These are phyloP conservation scores for Rachicladosporium sp. DNA, from an alignment of 2,329 filamentous ascomycete genomes.

Conservation along the genomic window DNA sequence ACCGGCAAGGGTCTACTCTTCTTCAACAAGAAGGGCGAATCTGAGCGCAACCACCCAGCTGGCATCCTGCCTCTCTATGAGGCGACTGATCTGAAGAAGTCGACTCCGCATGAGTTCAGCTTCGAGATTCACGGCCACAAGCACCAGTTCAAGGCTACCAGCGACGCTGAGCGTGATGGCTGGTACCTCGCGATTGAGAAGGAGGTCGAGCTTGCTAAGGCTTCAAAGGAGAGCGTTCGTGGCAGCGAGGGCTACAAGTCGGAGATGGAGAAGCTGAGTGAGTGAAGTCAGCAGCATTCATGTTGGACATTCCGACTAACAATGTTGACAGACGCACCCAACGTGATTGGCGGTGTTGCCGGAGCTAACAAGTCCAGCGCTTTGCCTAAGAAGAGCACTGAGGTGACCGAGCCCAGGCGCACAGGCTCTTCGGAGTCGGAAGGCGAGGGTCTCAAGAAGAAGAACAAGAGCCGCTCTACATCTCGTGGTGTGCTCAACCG, in stretches of 20 bases:
- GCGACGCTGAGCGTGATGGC: constrained; percentile 68
- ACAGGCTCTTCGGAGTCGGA: constrained; percentile 33
- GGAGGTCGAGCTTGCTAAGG: constrained; percentile 76
- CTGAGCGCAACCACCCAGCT: constrained; percentile 65
- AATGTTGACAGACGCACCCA: constrained; percentile 16
- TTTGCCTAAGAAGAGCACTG: constrained; percentile 36
- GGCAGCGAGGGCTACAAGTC: constrained; percentile 82
- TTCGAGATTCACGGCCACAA: constrained; percentile 80
- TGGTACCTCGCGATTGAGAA: constrained; percentile 78
- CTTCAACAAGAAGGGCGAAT: constrained; percentile 66
- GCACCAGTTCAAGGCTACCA: constrained; percentile 81
- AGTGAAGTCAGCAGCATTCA: constrained; percentile 14
- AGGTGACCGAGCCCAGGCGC: constrained; percentile 28
- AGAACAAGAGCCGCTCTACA: constrained; percentile 48
- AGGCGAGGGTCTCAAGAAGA: constrained; percentile 28
- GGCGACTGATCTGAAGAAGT: constrained; percentile 58
- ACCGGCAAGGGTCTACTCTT: constrained; percentile 93
- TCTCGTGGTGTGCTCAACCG: constrained; percentile 47
- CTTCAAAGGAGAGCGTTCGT: constrained; percentile 57
- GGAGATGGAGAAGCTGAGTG: constrained; percentile 59
- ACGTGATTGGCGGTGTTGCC: constrained; percentile 22
- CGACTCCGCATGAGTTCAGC: constrained; percentile 69
- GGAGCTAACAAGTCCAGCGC: constrained; percentile 21
- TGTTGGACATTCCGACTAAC: constrained; percentile 7
- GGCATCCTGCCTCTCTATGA: constrained; percentile 57